Percentiles rank a stretch among this genome's conserved stretches.
These are phyloP conservation scores for Eurotiales sp. DNA, from an alignment of 2,329 filamentous ascomycete genomes.

Conservation along the genomic window DNA sequence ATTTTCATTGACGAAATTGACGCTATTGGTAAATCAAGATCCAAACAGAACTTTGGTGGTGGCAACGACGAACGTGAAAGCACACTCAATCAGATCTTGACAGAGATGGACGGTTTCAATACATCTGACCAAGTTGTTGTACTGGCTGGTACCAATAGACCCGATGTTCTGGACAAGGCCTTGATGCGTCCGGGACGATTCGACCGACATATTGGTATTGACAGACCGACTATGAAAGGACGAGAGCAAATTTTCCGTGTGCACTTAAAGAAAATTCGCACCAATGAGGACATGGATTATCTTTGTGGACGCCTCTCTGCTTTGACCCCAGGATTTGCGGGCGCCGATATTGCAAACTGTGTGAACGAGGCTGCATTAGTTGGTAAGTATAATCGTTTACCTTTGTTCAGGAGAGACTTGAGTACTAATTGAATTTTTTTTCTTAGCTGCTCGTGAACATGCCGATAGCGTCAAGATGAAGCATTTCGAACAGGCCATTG, in stretches of 20 bases:
- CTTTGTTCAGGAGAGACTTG: not conserved
- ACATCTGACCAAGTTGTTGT: constrained; percentile 95
- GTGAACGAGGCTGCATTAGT: constrained; percentile 97
- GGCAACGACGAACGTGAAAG: constrained; percentile 97
- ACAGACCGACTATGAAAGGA: constrained; percentile 93
- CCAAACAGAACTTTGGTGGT: constrained; percentile 77
- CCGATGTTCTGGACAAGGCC: constrained; percentile 90
- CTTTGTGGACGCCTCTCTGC: constrained; percentile 85
- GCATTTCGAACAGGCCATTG: constrained; percentile 96
- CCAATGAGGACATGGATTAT: constrained; percentile 81
- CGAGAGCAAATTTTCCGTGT: constrained; percentile 95
- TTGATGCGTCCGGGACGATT: constrained; percentile 96
- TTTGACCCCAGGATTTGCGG: constrained; percentile 92
- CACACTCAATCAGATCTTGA: constrained; percentile 96
- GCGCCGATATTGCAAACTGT: constrained; percentile 97
- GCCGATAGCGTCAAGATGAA: constrained; percentile 78
- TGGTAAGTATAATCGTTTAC: constrained; percentile 56
- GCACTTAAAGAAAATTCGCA: constrained; percentile 91
- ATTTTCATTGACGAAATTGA: constrained; percentile 99
- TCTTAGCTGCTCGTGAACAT: constrained; percentile 72
- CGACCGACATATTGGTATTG: constrained; percentile 92
- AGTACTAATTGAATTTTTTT: constrained; percentile 36
- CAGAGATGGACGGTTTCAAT: constrained; percentile 99
- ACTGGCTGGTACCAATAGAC: constrained; percentile 91
- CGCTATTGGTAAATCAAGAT: constrained; percentile 86